Base-by-base conservation (phyloP, 164 flowering plant genomes). In the Nymphaea thermarum region DNA sequence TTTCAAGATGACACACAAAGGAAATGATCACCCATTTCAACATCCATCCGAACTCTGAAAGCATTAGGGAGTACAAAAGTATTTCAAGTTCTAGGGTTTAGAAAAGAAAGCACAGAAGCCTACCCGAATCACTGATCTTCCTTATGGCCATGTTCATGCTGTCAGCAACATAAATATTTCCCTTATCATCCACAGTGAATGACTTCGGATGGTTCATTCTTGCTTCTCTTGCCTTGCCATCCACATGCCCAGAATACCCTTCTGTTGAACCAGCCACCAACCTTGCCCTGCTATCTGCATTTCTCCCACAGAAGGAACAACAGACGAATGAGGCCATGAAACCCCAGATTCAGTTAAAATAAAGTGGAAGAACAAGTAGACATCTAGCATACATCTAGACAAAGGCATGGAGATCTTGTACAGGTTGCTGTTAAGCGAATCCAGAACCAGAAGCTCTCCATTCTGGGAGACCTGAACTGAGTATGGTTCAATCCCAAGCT, bases 81-180 rank as follows among this genome's bases (percentile, higher is more conserved):
- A 14, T 6, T 47, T 6, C 7, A 47, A 47, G 55, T 7, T 14
- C 7, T 47, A 47, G 12, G 55, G 11, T 47, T 7, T 47, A 47
- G 2, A 25, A 7, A 47, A 47, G 55, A 14, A 47, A 47, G 11
- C 12, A 47, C 6, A 3, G 7, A 25, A 14, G 11, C 43, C 68
- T 79, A 91, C 99, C 97, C 77, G 91, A 71, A 74, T 90, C 95
- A 71, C 96, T 86, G 66, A 91, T 87, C 81, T 88, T 94, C 77
- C 99, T 82, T 75, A 94, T 90, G n/a, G 88, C 96, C 92, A 84
- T 88, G 76, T 94, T 94, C 79, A 81, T 78, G 17, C 88, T 86
- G 76, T 93, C 98, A 3, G 98, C 98, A 64, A 93, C 68, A 70
- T 94, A 91, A 66, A 94, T 79, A 66, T 91, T 91, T 73, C 99